Evolutionary conservation across 805 yeast genomes (phyloP), one percentile per base, ranked within the genome.

Genomic region (Jamesozyma gamospora): DNA sequence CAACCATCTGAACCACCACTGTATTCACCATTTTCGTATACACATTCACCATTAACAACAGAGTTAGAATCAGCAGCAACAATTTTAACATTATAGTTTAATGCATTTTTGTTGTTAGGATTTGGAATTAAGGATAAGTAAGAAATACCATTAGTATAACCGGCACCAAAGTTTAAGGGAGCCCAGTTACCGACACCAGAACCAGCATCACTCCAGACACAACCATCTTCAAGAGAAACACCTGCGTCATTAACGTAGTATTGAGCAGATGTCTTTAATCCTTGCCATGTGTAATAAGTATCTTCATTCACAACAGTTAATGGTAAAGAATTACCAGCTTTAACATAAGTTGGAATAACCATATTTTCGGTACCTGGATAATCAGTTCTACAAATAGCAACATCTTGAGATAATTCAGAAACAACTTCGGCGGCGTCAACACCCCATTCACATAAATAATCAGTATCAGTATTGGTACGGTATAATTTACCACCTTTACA

Each of bases 341-440:
- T 65, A 43, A 88, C 83, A 46, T 74, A 69, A 45, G 96, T 87
- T 65, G 98, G 97, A 47, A 90, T 74, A 52, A 79, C 94, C 97
- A 90, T 92, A 76, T 88, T 87, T 72, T 90, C 98, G 50, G 96
- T 81, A 71, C 98, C 98, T 60, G 98, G 98, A 77, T 90, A 90
- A 65, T 90, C 98, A 50, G 98, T 90, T 73, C 96, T 83, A 75
- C 98, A 92, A 59, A 92, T 70, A 44, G 97, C 90, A 56, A 90
- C 90, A 41, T 71, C 72, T 47, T 79, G 60, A 49, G 62, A 56
- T 45, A 87, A 66, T 56, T 83, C 71, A 54, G 77, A 75, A 46
- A 71, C 82, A 52, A 83, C 90, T 39, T 64, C 61, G 38, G 94
- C 94, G 41, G 80, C 63, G 40, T 77, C 70, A 32, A 60, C 65